These are phyloP conservation scores for Aureobasidium uvarum DNA, from an alignment of 2,329 filamentous ascomycete species.

Conservation along the genomic window DNA sequence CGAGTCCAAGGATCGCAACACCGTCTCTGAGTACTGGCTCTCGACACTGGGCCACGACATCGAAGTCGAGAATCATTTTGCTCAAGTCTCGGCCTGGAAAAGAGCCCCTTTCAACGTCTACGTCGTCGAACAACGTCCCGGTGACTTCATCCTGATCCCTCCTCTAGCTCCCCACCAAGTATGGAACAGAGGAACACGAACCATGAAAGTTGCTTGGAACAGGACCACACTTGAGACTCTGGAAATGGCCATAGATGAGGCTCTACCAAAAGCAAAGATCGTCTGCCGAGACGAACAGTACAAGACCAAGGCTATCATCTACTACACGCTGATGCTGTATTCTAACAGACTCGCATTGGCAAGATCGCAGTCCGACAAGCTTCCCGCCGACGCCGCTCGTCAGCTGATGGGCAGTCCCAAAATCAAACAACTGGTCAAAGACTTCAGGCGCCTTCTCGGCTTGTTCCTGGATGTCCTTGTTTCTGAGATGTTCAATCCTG, in stretches of 20 bases:
- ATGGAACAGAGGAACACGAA: slow-evolving; percentile 94
- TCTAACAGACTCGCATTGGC: slow-evolving; percentile 58
- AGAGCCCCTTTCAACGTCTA: slow-evolving; percentile 91
- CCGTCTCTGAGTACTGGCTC: slow-evolving; percentile 90
- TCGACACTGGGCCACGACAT: slow-evolving; percentile 94
- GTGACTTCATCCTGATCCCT: slow-evolving; percentile 91
- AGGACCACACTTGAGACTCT: slow-evolving; percentile 89
- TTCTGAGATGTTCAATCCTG: slow-evolving; percentile 78
- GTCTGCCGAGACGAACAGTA: slow-evolving; percentile 98
- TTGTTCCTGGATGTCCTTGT: slow-evolving; percentile 77
- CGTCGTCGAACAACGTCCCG: slow-evolving; percentile 82
- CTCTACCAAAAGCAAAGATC: slow-evolving; percentile 80
- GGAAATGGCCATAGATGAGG: slow-evolving; percentile 79
- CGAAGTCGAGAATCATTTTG: slow-evolving; percentile 95
- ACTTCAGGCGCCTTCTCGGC: slow-evolving; percentile 77
- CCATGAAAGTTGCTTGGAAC: slow-evolving; percentile 98
- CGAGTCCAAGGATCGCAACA: slow-evolving; percentile 83
- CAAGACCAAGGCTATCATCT: slow-evolving; percentile 96
- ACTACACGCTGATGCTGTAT: slow-evolving; percentile 82
- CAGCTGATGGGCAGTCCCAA: slow-evolving; percentile 46
- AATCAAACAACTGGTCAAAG: slow-evolving; percentile 69
- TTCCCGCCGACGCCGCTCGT: slow-evolving; percentile 37
- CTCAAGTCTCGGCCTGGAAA: slow-evolving; percentile 93
- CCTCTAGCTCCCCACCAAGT: slow-evolving; percentile 94
- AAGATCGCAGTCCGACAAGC: slow-evolving; percentile 47